phyloP scores from a whole-genome alignment of 306 rosid genomes.

The Cicer bijugum region DNA sequence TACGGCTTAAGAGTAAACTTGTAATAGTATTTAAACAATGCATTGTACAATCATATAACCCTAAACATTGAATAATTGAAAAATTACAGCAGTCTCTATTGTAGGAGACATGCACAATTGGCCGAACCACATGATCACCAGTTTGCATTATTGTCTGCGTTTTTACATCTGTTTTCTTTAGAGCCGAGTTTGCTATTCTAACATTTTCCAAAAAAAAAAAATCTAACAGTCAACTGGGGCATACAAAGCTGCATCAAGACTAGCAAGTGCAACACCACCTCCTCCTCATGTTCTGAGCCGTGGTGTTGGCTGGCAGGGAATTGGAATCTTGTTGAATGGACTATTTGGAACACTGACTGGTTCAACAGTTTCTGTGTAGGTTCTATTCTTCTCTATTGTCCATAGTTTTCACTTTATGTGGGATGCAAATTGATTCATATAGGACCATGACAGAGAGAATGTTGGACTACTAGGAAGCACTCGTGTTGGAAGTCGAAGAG shows the following conservation, averaged over 20 bases:
- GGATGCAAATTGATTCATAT: constrained; percentile 27
- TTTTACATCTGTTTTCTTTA: too few species aligned
- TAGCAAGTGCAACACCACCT: constrained; percentile 98
- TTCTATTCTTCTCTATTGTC: constrained; percentile 1
- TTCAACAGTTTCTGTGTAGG: constrained; percentile 88
- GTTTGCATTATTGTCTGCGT: too few species aligned
- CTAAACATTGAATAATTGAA: too few species aligned
- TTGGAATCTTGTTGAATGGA: constrained; percentile 89
- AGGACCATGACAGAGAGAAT: constrained; percentile 70
- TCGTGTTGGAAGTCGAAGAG: constrained; percentile 97
- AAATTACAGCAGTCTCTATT: too few species aligned
- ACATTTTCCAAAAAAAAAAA: not conserved
- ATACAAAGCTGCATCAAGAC: constrained; percentile 91
- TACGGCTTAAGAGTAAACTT: too few species aligned
- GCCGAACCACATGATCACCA: too few species aligned
- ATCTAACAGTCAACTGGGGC: constrained; percentile 89
- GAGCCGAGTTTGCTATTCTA: too few species aligned
- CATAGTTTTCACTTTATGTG: constrained; percentile 20
- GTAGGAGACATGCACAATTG: too few species aligned
- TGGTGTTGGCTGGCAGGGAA: constrained; percentile 98
- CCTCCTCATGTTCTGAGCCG: constrained; percentile 99
- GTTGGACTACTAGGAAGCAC: constrained; percentile 98
- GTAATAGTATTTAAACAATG: too few species aligned
- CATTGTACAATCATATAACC: too few species aligned
- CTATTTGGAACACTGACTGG: constrained; percentile 93